phyloP scores from a whole-genome alignment of 1,139 yeast species.

The Candida labiduridarum region DNA sequence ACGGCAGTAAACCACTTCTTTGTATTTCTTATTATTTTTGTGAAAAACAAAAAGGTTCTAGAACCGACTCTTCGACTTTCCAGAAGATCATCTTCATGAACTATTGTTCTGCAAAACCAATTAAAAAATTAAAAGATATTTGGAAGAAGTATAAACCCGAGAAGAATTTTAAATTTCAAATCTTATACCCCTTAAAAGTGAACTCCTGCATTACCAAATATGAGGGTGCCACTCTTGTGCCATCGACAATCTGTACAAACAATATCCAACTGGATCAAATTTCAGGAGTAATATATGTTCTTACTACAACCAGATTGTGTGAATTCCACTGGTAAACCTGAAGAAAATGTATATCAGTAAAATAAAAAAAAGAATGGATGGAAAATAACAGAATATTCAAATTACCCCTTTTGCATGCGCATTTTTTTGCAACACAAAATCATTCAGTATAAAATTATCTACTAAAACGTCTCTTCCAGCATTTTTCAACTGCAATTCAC shows the following conservation, averaged over 20 bases:
- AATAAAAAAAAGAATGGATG: background rate
- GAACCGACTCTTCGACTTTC: background rate
- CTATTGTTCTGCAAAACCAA: background rate
- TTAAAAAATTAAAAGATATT: background rate
- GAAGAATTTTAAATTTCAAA: background rate
- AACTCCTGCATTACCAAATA: background rate
- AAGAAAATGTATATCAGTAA: background rate
- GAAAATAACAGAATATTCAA: background rate
- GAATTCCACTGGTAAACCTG: background rate
- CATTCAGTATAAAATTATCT: background rate
- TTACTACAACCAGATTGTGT: background rate
- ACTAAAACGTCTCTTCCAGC: constrained; percentile 1
- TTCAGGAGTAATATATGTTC: background rate
- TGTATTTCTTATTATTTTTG: background rate
- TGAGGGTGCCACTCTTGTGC: background rate
- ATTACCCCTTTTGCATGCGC: background rate
- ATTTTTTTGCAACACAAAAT: background rate
- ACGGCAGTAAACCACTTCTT: background rate
- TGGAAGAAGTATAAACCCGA: background rate
- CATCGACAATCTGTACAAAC: background rate
- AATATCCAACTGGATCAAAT: background rate
- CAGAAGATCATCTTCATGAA: background rate
- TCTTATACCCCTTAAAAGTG: background rate
- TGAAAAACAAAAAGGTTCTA: background rate
- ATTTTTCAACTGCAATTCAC: background rate